Evolutionary conservation across 1,284 basidiomycete species (phyloP), one percentile per base, ranked within the genome.

Genomic region (Phylloboletellus chloephorus): DNA sequence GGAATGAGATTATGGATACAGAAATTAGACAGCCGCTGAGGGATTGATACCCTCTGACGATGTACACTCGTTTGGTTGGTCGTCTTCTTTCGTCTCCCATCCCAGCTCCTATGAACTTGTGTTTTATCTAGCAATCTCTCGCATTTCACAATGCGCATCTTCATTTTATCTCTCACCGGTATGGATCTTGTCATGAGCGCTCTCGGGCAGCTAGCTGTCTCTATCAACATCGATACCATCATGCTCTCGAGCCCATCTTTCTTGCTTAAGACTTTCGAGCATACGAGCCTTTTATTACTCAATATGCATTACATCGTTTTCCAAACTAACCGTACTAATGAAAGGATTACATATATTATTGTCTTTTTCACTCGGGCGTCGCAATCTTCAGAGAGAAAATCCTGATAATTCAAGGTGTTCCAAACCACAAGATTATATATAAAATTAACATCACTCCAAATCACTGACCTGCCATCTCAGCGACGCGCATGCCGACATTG

Each of bases 401-500:
- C 12, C 12, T 15, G 31, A 21, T 12, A 28, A 38, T 3, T 8
- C 10, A 17, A 22, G 10, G 17, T 8, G 11, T 22, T 20, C 12
- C 30, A 39, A 15, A 13, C 13, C 16, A 34, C 19, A 39, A 7
- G 7, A 28, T 21, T 5, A 41, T 34, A 11, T 43, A 30, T 8
- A 9, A 1, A 45, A 45, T 45, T 39, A 33, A 53, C 22, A 39
- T 20, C 5, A 15, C 13, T 17, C n/a, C 16, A 17, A 12, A 34
- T 52, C 35, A 54, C 5, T 37, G 23, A 9, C 31, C 21, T 10
- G 7, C 25, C 67, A 77, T 69, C 52, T 78, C 74, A 3, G 66
- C 60, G 26, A 72, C 52, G 43, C 84, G 66, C 54, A 88, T 54
- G 24, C 71, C 80, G 46, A 94, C 74, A 57, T 94, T 95, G 52